Base-by-base conservation (phyloP, 75 land plant species). In the Cunninghamia lanceolata region DNA sequence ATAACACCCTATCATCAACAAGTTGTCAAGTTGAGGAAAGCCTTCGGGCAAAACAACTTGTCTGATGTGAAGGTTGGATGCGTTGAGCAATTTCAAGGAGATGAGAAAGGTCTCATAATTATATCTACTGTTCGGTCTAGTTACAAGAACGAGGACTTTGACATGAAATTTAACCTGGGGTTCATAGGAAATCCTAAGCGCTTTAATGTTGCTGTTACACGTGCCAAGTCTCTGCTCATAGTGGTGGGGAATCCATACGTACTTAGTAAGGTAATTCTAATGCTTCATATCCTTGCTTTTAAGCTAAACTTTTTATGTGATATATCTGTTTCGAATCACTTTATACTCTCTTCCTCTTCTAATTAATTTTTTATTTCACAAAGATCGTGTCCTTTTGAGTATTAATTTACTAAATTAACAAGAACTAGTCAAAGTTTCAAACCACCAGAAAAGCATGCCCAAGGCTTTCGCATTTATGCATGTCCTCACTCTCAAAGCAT, bases 81-180 rank as follows among this genome's bases (percentile, higher is more conserved):
- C 83, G 97, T 97, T 34, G 99, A 96, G 82, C 93, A 96, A 59
- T 97, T 97, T 78, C 97, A 94, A 86, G 99, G 99, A 30, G 97
- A 97, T 82, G 99, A 97, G 87, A 94, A 87, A 85, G 38, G 88
- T 84, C 93, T 95, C 2, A 95, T 95, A 15, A 94, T 97, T 13
- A 87, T 97, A 35, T 95, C 97, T 35, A 95, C 99, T 63, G 99
- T 97, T 21, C 87, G 99, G 32, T 94, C 99, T 45, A 95, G 96
- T 74, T 86, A 92, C 40, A 93, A 93, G 84, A 92, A 93, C 83
- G 92, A 95, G 88, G 95, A 93, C n/a, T 88, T 90, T 88, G 99
- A 96, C 83, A 87, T 76, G 63, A 85, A 75, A n/a, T 87, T 91
- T 63, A 89, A 90, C 82, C 85, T 97, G 82, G 99, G 97, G 46